Evolutionary conservation across 306 rosid species (phyloP), one percentile per base, ranked within the genome.

Genomic region (Quercus cerris): DNA sequence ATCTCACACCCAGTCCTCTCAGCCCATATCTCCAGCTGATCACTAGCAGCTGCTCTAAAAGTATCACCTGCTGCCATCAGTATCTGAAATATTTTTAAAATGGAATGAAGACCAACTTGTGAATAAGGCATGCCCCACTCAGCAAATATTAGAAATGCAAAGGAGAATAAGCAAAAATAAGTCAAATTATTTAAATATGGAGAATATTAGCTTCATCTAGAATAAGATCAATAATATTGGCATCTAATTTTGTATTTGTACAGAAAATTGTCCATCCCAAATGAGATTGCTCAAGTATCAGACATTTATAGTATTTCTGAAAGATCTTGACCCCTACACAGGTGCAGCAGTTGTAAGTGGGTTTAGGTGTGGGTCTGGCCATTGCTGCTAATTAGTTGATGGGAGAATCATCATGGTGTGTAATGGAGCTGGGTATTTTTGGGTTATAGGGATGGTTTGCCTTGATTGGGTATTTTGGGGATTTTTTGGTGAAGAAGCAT

Each of bases 51-150:
- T 81, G 99, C 98, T 90, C 99, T 89, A 84, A 93, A 95, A 31
- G 99, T 95, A 88, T 95, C 99, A 56, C 99, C 99, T 57, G 98
- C 99, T 35, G 98, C 99, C 93, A 95, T 87, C 86, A 95, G 71
- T 81, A 95, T 91, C 99, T 93, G 85, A 66, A 38, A 77, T 77
- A 82, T 27, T 77, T 77, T 81, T n/a, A 70, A 80, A 78, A 74
- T 57, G 49, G 83, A 81, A 73, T 56, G 77, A 86, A 75, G 54
- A 38, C 61, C 71, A 18, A 56, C 73, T 63, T 9, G 33, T 2
- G 46, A 78, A 80, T 75, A 44, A 54, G 51, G 64, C 56, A 56
- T 56, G 23, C 68, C 25, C 56, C 68, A 63, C 57, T 33, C 20
- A 5, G 55, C 25, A 68, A 25, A 10, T 9, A n/a, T 35, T 55